Evolutionary conservation across 2,329 filamentous ascomycete genomes (phyloP).

Genomic region (Ophiocordyceps camponoti-saundersi): DNA sequence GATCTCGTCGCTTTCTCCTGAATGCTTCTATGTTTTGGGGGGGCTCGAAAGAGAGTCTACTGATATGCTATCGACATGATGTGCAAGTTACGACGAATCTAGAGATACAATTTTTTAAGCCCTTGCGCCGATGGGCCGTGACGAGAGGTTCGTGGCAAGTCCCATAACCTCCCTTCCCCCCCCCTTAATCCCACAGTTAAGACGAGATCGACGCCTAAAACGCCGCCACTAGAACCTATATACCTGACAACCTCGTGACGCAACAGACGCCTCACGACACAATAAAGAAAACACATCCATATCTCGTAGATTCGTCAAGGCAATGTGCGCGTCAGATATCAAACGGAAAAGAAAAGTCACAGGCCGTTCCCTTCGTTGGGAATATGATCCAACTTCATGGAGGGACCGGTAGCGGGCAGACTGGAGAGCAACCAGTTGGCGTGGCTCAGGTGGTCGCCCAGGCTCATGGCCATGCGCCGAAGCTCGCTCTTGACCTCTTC

Average conservation of each 20-base stretch:
- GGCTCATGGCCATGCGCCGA: slow-evolving; percentile 29
- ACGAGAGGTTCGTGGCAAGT: too few species aligned
- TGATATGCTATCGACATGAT: not conserved
- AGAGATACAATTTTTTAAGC: too few species aligned
- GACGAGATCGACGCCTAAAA: too few species aligned
- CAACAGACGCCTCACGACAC: too few species aligned
- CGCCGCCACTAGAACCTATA: too few species aligned
- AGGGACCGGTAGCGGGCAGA: slow-evolving; percentile 19
- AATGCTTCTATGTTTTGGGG: not conserved
- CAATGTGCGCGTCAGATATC: not conserved
- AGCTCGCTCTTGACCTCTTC: slow-evolving; percentile 35
- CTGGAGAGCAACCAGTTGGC: slow-evolving; percentile 26
- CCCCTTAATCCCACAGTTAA: too few species aligned
- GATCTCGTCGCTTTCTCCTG: slow-evolving; percentile 31
- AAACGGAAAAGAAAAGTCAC: not conserved
- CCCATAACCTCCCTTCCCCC: too few species aligned
- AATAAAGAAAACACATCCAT: not conserved
- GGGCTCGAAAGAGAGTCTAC: not conserved
- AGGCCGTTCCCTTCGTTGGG: not conserved
- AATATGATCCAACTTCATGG: slow-evolving; percentile 8
- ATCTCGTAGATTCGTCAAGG: not conserved
- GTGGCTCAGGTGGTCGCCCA: slow-evolving; percentile 29
- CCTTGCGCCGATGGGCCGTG: too few species aligned
- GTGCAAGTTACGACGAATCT: too few species aligned
- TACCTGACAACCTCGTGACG: too few species aligned